Evolutionary conservation across 2,329 filamentous ascomycete species (phyloP).

Genomic region (Penicillium sp.): DNA sequence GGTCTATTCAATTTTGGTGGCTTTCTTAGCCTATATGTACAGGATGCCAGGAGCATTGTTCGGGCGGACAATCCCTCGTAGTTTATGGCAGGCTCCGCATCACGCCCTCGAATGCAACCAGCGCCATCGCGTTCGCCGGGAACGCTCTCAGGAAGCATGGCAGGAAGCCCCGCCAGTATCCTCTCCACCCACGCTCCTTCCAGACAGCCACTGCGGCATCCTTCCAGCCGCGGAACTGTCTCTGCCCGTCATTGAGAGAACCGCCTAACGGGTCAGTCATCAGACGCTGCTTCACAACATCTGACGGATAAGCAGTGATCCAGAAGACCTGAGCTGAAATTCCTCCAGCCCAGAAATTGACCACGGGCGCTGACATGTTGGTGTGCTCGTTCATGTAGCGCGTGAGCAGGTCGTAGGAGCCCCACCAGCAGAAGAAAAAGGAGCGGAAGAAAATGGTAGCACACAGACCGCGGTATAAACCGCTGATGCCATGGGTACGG

Average conservation of each 20-base stretch:
- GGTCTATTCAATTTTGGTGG: too few relatives aligned
- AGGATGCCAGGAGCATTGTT: background rate
- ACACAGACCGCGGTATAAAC: conserved; percentile 79
- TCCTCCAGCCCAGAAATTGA: conserved; percentile 98
- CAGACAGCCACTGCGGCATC: conserved; percentile 77
- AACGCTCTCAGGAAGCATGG: conserved; percentile 93
- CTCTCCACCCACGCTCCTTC: conserved; percentile 69
- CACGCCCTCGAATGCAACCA: conserved; percentile 89
- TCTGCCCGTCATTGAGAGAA: conserved; percentile 62
- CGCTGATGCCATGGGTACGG: conserved; percentile 66
- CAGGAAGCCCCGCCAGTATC: conserved; percentile 90
- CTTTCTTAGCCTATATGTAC: too few relatives aligned
- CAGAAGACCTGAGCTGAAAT: conserved; percentile 92
- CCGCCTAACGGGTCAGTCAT: conserved; percentile 92
- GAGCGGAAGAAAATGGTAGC: conserved; percentile 85
- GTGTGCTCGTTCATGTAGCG: conserved; percentile 65
- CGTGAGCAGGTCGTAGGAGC: conserved; percentile 84
- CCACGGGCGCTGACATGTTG: conserved; percentile 66
- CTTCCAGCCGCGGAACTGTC: conserved; percentile 71
- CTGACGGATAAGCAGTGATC: conserved; percentile 85
- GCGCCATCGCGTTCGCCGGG: conserved; percentile 89
- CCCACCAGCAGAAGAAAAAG: conserved; percentile 99
- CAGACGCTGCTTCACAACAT: conserved; percentile 92
- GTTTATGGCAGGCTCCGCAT: conserved; percentile 60
- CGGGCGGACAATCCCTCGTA: background rate